Evolutionary conservation across 495 filamentous ascomycete genomes (phyloP), one percentile per base, ranked within the genome.

Genomic region (Hypoxylon lenormandii): DNA sequence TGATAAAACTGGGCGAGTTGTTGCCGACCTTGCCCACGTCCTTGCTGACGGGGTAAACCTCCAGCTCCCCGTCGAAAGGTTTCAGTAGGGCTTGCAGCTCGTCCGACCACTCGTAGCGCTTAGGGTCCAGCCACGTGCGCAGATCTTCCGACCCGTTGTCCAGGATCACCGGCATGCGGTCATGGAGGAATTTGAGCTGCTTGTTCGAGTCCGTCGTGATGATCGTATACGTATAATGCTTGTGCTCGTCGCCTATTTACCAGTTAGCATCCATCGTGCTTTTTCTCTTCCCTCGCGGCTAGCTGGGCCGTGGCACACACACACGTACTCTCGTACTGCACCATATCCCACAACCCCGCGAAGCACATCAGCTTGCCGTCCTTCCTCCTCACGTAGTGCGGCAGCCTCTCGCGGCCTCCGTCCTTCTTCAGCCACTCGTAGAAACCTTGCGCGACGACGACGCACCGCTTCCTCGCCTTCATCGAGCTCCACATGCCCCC

Each of bases 1-100:
- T 81, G 38, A 98, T 85, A 74, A 98, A 97, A 1, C 81, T 83
- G 0, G 90, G 87, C 15, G 89, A 92, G 74, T 96, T 91, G 65
- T 97, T 96, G n/a, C 94, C 93, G 1, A 96, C 95, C 79, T 97
- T 97, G 0, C 93, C 93, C 0, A 98, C 95, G 11, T 95, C 94
- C 75, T 91, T 92, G 46, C 84, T 86, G 1, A 98, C 95, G 12
- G 89, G 85, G 75, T 97, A 97, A 23, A 90, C 87, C 42, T 96
- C 94, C 26, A 98, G 78, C 59, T 92, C 91, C 0, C 91, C 92
- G 22, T 84, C 77, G 64, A 88, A 97, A 0, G 95, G 93, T 70
- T 85, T 88, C 22, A 98, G 74, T 8, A 95, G 77, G 2, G 76
- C 80, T 72, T 97, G 93, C 30, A 98, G 79, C 18, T 94, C 90